Base-by-base conservation (phyloP, 2,329 filamentous ascomycete species). In the Setomelanomma holmii region DNA sequence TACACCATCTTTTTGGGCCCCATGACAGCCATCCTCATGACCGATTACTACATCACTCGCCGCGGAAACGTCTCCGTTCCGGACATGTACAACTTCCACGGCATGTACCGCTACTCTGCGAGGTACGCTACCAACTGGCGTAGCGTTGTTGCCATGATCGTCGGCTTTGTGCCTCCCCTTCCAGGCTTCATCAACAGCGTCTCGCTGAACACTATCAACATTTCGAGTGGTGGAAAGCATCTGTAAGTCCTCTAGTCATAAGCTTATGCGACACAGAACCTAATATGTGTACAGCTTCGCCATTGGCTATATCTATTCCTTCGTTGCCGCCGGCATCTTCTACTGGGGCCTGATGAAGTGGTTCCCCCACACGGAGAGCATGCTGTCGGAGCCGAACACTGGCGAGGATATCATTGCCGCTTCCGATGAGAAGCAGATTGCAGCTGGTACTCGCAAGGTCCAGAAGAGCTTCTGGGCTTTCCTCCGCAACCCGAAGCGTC, bases 361-460 rank as follows among this genome's bases (percentile, higher is more conserved):
- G 45, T 64, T 65, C 46, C 70, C 71, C n/a, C 86, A 89, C 7
- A 89, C 86, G 75, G 95, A 95, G 79, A 87, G 95, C 46, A 92
- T 92, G 87, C 81, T 96, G 72, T 90, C 96, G 72, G 87, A 90
- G 1, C 85, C 96, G 11, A 78, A 78, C 24, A 81, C 79, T n/a
- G 86, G 87, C 41, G 86, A 88, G 68, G 84, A 85, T 42, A 86
- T 74, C 45, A 69, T 75, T 45, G 72, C 66, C 1, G 71, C 68
- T 6, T 56, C 72, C 14, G 71, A 75, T 51, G 67, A 62, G 33
- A 70, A 68, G 54, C 38, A 40, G n/a, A 16, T 54, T 7, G 33
- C 33, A 2, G 49, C 53, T 14, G 53, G 53, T 17, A 27, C 23
- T 12, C 45, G 49, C 19, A 56, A 56, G 42, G 23, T 22, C 21